A percentile compares a stretch with the other conserved stretches of the same genome.
phyloP scores from a whole-genome alignment of 2,329 filamentous ascomycete species.

The Exserohilum turcica region DNA sequence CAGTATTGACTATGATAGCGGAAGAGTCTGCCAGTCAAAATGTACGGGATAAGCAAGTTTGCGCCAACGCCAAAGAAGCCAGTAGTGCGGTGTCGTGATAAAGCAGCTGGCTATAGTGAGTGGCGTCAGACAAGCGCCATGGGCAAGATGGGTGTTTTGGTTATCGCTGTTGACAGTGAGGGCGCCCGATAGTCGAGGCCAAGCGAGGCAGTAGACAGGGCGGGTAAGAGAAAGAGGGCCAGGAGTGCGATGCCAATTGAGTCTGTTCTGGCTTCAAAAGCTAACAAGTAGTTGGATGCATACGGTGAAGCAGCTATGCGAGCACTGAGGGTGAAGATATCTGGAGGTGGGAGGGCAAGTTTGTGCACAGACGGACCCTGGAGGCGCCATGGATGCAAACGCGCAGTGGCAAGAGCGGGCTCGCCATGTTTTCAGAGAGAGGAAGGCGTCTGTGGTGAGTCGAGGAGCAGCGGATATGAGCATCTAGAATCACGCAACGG shows the following conservation, averaged over 20 bases:
- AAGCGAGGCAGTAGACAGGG: constrained; percentile 24
- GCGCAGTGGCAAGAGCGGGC: constrained; percentile 25
- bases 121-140: constrained; percentile 22
- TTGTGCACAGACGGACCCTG: constrained; percentile 29
- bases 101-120: constrained; percentile 17
- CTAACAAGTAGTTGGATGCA: constrained; percentile 43
- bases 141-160: constrained; percentile 20
- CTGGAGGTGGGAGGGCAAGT: constrained; percentile 2
- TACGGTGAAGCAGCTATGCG: constrained; percentile 29
- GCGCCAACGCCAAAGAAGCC: constrained; percentile 25
- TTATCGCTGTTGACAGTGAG: constrained; percentile 31
- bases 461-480: constrained; percentile 6
- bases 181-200: constrained; percentile 18
- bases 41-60: constrained; percentile 34
- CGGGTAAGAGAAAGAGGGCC: constrained; percentile 40
- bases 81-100: constrained; percentile 19
- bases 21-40: constrained; percentile 23
- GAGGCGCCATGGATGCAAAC: constrained; percentile 30
- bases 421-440: constrained; percentile 16
- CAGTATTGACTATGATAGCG: constrained; percentile 14
- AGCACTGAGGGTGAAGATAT: constrained; percentile 16
- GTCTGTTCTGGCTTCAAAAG: constrained; percentile 34
- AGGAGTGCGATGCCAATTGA: constrained; percentile 33
- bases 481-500: too few relatives aligned
- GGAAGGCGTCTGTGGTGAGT: constrained; percentile 12